Conservation (phyloP, 257 asterid genomes). For the Linaria vulgaris region DNA sequence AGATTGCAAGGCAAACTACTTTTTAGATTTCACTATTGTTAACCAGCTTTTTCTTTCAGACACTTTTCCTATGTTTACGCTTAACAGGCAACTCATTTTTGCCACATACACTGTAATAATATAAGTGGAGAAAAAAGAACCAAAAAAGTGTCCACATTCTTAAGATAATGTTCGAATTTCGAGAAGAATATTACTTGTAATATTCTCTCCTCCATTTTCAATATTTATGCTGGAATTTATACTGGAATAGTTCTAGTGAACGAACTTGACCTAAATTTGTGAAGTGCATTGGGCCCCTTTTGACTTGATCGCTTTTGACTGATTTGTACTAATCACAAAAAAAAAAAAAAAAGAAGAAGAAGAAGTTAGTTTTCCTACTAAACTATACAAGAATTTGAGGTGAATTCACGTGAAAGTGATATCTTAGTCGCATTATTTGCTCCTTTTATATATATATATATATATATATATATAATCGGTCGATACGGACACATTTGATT, state of each 20-base stretch:
- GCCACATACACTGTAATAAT: constrained; percentile 24
- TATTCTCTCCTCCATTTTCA: constrained; percentile 16
- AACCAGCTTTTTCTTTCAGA: too few relatives aligned
- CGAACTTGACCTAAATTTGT: not conserved
- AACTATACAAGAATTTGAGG: too few relatives aligned
- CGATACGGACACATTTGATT: too few relatives aligned
- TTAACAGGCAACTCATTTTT: constrained; percentile 25
- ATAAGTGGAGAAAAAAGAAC: constrained; percentile 18
- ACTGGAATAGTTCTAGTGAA: not conserved
- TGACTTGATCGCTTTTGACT: not conserved
- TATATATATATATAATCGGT: too few relatives aligned
- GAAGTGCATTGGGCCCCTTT: too few relatives aligned
- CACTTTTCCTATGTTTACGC: not conserved
- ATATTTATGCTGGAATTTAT: not conserved
- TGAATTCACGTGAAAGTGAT: too few relatives aligned
- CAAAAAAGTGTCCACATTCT: not conserved
- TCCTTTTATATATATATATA: too few relatives aligned
- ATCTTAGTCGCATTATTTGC: too few relatives aligned
- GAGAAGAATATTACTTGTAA: constrained; percentile 29
- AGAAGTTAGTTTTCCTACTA: too few relatives aligned
- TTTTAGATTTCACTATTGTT: not conserved
- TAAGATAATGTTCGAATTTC: constrained; percentile 15
- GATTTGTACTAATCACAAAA: too few relatives aligned
- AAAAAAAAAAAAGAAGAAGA: too few relatives aligned
- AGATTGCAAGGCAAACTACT: too few relatives aligned